A percentile compares a stretch with the other conserved stretches of the same genome.
These are phyloP conservation scores for Cavenderia fasciculata DNA, from an alignment of 78 protist species.

Conservation along the genomic window DNA sequence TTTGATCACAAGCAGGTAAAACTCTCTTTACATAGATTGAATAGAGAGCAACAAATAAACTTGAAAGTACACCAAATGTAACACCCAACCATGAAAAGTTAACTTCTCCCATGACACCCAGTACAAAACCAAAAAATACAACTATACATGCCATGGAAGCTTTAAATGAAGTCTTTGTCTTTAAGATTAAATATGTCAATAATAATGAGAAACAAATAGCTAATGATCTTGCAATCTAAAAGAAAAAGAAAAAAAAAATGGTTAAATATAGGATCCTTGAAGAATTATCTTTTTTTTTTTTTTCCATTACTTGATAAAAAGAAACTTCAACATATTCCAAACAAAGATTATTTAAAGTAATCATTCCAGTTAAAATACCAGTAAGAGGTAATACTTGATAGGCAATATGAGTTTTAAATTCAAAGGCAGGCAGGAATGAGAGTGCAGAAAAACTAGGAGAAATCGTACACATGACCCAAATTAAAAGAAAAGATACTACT, in stretches of 20 bases:
- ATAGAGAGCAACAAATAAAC: slow-evolving; percentile 87
- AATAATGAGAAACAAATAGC: slow-evolving; percentile 88
- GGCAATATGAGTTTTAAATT: slow-evolving; percentile 72
- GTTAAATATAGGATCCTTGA: too few species aligned
- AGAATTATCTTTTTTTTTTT: too few species aligned
- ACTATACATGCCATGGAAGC: slow-evolving; percentile 79
- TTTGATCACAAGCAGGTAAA: slow-evolving; percentile 63
- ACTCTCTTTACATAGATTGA: slow-evolving; percentile 87
- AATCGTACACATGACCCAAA: slow-evolving; percentile 40
- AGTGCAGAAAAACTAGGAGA: slow-evolving; percentile 15
- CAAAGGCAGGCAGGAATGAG: slow-evolving; percentile 78
- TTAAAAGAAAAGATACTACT: slow-evolving; percentile 70
- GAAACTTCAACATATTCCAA: slow-evolving; percentile 89
- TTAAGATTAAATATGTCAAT: slow-evolving; percentile 81
- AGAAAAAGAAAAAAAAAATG: too few species aligned
- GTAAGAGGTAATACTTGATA: slow-evolving; percentile 82
- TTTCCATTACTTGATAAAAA: slow-evolving; percentile 88
- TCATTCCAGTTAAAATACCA: slow-evolving; percentile 84
- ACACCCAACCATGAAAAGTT: slow-evolving; percentile 87
- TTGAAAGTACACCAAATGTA: slow-evolving; percentile 84
- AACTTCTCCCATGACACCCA: slow-evolving; percentile 87
- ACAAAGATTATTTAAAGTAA: slow-evolving; percentile 89
- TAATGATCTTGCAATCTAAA: slow-evolving; percentile 90
- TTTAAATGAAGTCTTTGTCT: slow-evolving; percentile 69
- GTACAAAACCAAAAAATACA: slow-evolving; percentile 84